A percentile compares a stretch with the other conserved stretches of the same genome.
Evolutionary conservation across 179 eudicot species (phyloP).

Genomic region (Heliamphora pulchella): DNA sequence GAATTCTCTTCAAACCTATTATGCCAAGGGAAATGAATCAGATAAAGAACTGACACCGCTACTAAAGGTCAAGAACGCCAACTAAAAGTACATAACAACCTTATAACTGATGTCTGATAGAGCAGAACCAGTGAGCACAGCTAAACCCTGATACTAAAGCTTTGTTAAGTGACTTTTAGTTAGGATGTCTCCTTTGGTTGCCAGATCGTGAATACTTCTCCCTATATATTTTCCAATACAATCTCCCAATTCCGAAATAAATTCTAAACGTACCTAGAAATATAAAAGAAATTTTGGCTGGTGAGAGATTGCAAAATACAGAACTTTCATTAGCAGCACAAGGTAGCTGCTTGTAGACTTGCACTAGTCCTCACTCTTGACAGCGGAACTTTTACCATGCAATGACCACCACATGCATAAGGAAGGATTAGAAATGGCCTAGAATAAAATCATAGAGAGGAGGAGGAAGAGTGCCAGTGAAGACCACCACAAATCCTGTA

Average conservation of each 20-base stretch:
- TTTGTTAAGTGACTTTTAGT: neutral
- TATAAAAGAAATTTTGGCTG: neutral
- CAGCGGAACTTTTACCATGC: no score
- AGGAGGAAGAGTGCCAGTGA: no score
- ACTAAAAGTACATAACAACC: neutral
- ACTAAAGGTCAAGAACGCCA: neutral
- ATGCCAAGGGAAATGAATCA: neutral
- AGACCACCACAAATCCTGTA: no score
- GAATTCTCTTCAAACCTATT: neutral
- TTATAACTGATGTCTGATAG: neutral
- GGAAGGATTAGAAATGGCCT: no score
- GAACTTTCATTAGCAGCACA: neutral
- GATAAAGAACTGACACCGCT: neutral
- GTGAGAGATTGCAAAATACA: neutral
- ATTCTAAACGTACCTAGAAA: no score
- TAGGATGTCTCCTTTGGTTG: neutral
- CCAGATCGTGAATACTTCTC: neutral
- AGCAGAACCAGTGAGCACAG: neutral
- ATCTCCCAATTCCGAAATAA: no score
- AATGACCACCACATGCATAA: no score
- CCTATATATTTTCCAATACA: no score
- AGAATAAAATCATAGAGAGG: no score
- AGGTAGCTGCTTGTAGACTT: no score
- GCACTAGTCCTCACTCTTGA: no score
- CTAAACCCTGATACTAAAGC: neutral